Evolutionary conservation across 495 filamentous ascomycete species (phyloP), one percentile per base, ranked within the genome.

Genomic region (Penicillium argentinense): DNA sequence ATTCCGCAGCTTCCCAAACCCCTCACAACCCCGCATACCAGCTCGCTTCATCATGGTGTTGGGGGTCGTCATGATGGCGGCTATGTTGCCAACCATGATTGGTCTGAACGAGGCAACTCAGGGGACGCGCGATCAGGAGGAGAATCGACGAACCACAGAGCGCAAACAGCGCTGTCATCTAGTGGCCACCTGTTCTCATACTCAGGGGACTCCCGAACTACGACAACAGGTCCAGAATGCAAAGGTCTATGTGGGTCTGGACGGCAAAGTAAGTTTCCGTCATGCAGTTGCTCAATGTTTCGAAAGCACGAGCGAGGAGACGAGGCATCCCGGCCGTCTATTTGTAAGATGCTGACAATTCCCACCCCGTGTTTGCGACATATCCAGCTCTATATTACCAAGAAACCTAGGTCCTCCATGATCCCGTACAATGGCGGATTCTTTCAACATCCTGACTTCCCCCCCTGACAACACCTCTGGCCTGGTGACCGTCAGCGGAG

Each of bases 11-110:
- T 39, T 18, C 26, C 34, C 17, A n/a, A 7, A 9, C 19, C 7
- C 17, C 6, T 5, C 18, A 41, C 26, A 24, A 5, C 4, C 3
- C 2, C 19, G 14, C 29, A n/a, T n/a, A n/a, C n/a, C n/a, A n/a
- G n/a, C n/a, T n/a, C n/a, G n/a, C n/a, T n/a, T 32, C 38, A 53
- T 45, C 2, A 63, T 66, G 59, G 59, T 66, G 1, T 17, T 66
- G 5, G 59, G 62, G 2, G 25, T 63, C 27, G 54, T 34, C 24
- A 66, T 66, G 59, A 66, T 66, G 51, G 45, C 56, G 18, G 42
- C 59, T n/a, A 63, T 63, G 62, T 18, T 66, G 46, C 62, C 62
- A 6, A 66, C 59, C 14, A 59, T 63, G 47, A 56, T 56, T 21
- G 59, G 62, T 1, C 39, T 65, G 6, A 65, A 60, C 37, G 59